Base-by-base conservation (phyloP, 352 stramenopile species). In the Blastocystis sp. region DNA sequence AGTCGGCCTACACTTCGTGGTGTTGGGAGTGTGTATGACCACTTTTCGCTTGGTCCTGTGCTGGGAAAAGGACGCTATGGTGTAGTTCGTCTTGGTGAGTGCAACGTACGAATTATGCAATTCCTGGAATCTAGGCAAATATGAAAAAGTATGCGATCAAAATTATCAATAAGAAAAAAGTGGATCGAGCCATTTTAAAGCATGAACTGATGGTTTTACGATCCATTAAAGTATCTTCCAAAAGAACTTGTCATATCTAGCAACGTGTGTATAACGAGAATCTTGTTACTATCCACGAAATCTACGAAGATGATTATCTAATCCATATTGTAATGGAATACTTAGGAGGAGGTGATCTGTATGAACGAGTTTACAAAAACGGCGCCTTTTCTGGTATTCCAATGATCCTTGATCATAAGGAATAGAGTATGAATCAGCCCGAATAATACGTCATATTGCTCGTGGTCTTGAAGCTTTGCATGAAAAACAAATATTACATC, bases 131-230 rank as follows among this genome's bases (percentile, higher is more conserved):
- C 5, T 68, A 84, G 73, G 54, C 53, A 15, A 84, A 56, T 23
- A 11, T 84, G 20, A 64, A 66, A 55, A 64, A 68, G 23, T 84
- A 84, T 26, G 73, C 73, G 5, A 53, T 84, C 4, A 84, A 84
- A 29, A 68, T 84, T 26, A 66, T 84, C n/a, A 84, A 84, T 41
- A 84, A 84, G 47, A 84, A 84, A 55, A 84, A 84, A 43, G 73
- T 84, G 29, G 47, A 84, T 66, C 73, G 47, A 11, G 53, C 59
- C 5, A 64, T 84, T n/a, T 18, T 84, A 11, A 84, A 63, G 9
- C 73, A 84, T 43, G 73, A 84, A n/a, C 55, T 84, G 41, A 23
- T 84, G 20, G 73, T 84, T 50, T 55, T 84, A 26, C 26, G 56
- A 7, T 34, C 47, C 2, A 84, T 84, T 37, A 84, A 84, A 45